A percentile compares a stretch with the other conserved stretches of the same genome.
These are phyloP conservation scores for Jacaranda copaia DNA, from an alignment of 257 asterid species.

Conservation along the genomic window DNA sequence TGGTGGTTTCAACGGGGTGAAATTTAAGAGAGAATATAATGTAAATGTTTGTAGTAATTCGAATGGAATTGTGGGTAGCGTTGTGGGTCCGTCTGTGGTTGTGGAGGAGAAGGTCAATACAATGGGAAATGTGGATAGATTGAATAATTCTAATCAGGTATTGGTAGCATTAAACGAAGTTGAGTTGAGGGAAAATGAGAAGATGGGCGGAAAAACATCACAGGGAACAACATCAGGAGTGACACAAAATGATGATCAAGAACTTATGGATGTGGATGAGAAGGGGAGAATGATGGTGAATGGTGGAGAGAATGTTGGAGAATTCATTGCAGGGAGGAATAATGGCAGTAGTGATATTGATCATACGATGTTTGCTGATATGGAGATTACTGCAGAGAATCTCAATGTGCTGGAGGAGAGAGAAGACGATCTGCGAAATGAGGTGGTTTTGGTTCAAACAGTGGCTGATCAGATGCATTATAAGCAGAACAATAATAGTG, in stretches of 20 bases:
- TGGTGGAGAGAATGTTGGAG: conserved; percentile 16
- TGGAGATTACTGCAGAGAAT: conserved; percentile 30
- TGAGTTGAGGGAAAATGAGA: conserved; percentile 47
- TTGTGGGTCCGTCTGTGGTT: conserved; percentile 32
- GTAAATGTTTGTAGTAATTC: conserved; percentile 19
- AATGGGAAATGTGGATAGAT: conserved; percentile 33
- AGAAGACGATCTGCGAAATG: conserved; percentile 30
- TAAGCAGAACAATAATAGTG: conserved; percentile 25
- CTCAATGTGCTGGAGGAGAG: conserved; percentile 31
- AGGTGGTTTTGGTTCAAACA: conserved; percentile 28
- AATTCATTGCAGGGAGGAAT: conserved; percentile 30
- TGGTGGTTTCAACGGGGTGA: not conserved
- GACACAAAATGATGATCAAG: conserved; percentile 35
- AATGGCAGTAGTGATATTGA: conserved; percentile 24
- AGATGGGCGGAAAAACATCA: conserved; percentile 21
- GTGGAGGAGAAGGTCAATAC: conserved; percentile 30
- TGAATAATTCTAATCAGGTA: conserved; percentile 45
- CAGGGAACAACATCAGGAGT: conserved; percentile 12
- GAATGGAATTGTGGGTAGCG: conserved; percentile 27
- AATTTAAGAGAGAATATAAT: conserved; percentile 21
- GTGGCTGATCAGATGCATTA: conserved; percentile 41
- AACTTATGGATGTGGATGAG: conserved; percentile 54
- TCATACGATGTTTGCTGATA: conserved; percentile 27
- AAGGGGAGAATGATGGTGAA: conserved; percentile 12
- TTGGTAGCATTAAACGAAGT: conserved; percentile 48